A percentile compares a stretch with the other conserved stretches of the same genome.
phyloP scores from a whole-genome alignment of 148 eudicot genomes.

The Amaranthus palmeri region DNA sequence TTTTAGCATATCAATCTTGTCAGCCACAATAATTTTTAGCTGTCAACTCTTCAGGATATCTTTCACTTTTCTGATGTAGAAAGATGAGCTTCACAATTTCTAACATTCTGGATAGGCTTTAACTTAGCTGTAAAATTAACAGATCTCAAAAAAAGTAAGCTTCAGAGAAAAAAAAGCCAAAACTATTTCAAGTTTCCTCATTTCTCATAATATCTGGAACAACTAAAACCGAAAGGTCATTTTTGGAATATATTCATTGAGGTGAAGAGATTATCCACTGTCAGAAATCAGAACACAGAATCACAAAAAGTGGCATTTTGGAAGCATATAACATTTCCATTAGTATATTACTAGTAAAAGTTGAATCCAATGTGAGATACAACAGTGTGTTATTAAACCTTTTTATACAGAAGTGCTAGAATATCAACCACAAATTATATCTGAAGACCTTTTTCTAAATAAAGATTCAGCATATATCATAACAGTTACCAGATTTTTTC shows the following conservation, averaged over 20 bases:
- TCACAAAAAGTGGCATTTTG: not conserved
- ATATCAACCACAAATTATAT: constrained; percentile 10
- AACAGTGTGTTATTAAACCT: not conserved
- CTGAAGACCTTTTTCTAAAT: not conserved
- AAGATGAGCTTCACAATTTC: too few relatives aligned
- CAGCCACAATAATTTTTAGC: too few relatives aligned
- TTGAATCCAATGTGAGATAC: constrained; percentile 11
- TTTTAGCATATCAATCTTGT: too few relatives aligned
- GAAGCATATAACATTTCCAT: constrained; percentile 10
- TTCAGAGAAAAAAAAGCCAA: not conserved
- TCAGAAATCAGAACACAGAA: constrained; percentile 6
- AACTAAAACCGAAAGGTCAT: constrained; percentile 19
- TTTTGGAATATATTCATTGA: constrained; percentile 12
- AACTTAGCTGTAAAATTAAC: constrained; percentile 4
- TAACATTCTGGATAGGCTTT: too few relatives aligned
- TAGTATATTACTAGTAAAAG: constrained; percentile 14
- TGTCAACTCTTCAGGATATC: too few relatives aligned
- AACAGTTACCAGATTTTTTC: constrained; percentile 5
- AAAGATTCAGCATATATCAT: constrained; percentile 12
- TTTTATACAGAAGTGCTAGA: constrained; percentile 7
- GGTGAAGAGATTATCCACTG: constrained; percentile 12
- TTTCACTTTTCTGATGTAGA: too few relatives aligned
- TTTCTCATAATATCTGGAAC: constrained; percentile 19
- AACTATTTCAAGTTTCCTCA: constrained; percentile 22
- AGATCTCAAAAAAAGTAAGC: not conserved